Percentiles rank a stretch among this genome's conserved stretches.
These are phyloP conservation scores for Vaccinium myrtillus DNA, from an alignment of 148 eudicot species.

Conservation along the genomic window DNA sequence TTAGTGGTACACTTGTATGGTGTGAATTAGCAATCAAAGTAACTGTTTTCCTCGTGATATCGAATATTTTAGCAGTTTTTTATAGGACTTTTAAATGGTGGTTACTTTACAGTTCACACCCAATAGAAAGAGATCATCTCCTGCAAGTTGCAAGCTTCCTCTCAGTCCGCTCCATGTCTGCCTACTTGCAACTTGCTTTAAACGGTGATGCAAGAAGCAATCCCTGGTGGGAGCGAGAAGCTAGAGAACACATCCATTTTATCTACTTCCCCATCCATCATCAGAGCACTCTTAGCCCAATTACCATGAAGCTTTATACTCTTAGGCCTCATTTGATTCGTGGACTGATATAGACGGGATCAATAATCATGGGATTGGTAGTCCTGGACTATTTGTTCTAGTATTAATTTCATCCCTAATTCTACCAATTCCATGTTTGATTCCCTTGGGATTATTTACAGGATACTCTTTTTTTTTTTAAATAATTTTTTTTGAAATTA, in stretches of 20 bases:
- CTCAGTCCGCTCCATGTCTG: not conserved
- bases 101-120: not conserved
- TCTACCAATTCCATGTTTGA: no score
- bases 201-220: not conserved
- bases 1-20: not conserved
- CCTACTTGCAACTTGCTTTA: not conserved
- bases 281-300: not conserved
- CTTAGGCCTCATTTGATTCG: no score
- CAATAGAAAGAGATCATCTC: not conserved
- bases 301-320: not conserved
- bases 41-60: not conserved
- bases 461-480: no score
- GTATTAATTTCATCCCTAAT: no score
- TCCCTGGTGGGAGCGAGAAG: not conserved
- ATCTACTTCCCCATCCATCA: not conserved
- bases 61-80: not conserved
- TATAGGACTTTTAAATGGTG: not conserved
- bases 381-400: no score
- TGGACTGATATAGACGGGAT: no score
- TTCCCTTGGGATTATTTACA: no score
- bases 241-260: not conserved
- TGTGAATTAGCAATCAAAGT: slow-evolving; percentile 3
- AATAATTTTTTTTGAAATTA: no score
- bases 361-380: no score
- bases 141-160: not conserved